Evolutionary conservation across 192 early-diverging fungal genomes (phyloP).

Genomic region (Mortierella antarctica): DNA sequence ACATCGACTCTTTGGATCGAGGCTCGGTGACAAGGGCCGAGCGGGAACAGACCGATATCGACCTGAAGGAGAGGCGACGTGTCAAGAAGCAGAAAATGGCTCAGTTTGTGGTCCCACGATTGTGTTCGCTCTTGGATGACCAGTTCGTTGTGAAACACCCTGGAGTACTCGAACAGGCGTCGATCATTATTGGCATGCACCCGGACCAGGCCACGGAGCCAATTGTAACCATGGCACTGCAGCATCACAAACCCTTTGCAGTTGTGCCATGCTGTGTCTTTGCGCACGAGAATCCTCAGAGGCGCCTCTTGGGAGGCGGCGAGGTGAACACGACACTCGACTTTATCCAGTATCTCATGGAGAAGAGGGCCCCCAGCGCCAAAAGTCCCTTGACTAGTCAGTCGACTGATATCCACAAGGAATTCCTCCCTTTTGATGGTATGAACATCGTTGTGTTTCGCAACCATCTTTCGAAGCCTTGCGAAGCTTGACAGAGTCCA

Average conservation of each 20-base stretch:
- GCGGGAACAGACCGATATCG: neutral
- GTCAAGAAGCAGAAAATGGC: constrained; percentile 16
- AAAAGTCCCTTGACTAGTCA: neutral
- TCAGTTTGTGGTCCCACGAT: constrained; percentile 36
- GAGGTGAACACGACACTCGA: constrained; percentile 56
- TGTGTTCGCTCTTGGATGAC: constrained; percentile 50
- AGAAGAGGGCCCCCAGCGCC: constrained; percentile 31
- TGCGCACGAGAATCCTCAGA: constrained; percentile 59
- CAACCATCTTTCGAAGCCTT: neutral
- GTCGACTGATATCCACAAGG: neutral
- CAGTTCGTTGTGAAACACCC: constrained; percentile 36
- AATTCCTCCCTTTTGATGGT: constrained; percentile 48
- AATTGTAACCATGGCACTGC: constrained; percentile 63
- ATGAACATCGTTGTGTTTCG: constrained; percentile 37
- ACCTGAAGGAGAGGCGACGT: constrained; percentile 22
- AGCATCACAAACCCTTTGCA: constrained; percentile 62
- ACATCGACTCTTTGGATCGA: neutral
- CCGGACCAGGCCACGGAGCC: constrained; percentile 70
- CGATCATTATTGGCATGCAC: constrained; percentile 66
- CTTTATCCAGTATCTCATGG: constrained; percentile 56
- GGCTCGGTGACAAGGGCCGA: neutral
- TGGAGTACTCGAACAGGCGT: constrained; percentile 34
- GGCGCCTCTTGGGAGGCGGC: constrained; percentile 45
- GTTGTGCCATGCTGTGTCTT: constrained; percentile 61
- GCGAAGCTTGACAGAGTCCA: no score